Conservation (phyloP, 768 basidiomycete species). For the Dacryopinax spathularia region DNA sequence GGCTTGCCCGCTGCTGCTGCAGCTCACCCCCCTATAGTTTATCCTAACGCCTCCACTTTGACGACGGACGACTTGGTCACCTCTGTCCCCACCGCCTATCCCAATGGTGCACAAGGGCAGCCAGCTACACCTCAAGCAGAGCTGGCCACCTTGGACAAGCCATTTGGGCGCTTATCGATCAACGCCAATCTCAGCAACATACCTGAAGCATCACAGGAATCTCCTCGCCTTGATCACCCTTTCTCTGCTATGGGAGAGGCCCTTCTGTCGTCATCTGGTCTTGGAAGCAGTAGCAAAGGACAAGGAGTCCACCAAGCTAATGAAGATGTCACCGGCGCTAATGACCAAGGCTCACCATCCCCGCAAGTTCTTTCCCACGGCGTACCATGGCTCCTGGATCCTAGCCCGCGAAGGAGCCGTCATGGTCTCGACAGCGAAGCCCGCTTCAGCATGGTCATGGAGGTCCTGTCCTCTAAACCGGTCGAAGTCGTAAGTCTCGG, state of each 20-base stretch:
- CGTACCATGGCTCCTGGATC: not conserved
- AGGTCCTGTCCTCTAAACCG: not conserved
- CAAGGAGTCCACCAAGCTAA: too few species aligned
- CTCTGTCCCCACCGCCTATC: too few species aligned
- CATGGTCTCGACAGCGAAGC: not conserved
- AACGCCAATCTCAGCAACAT: not conserved
- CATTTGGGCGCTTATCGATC: not conserved
- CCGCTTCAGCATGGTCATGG: constrained; percentile 2
- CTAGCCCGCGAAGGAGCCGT: not conserved
- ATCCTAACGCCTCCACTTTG: not conserved
- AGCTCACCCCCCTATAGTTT: not conserved
- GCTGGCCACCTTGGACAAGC: not conserved
- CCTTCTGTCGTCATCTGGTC: too few species aligned
- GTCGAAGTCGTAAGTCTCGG: not conserved
- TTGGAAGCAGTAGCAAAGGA: too few species aligned
- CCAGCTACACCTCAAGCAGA: too few species aligned
- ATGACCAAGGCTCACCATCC: too few species aligned
- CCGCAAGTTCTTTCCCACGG: not conserved
- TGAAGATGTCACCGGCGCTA: too few species aligned
- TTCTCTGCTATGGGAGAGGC: too few species aligned
- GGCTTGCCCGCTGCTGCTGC: not conserved
- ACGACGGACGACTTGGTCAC: not conserved
- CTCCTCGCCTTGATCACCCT: not conserved
- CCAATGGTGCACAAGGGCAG: not conserved
- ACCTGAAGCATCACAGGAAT: not conserved